A percentile compares a stretch with the other conserved stretches of the same genome.
Conservation (phyloP, 1,139 yeast genomes). For the Suhomyces coccinellae region DNA sequence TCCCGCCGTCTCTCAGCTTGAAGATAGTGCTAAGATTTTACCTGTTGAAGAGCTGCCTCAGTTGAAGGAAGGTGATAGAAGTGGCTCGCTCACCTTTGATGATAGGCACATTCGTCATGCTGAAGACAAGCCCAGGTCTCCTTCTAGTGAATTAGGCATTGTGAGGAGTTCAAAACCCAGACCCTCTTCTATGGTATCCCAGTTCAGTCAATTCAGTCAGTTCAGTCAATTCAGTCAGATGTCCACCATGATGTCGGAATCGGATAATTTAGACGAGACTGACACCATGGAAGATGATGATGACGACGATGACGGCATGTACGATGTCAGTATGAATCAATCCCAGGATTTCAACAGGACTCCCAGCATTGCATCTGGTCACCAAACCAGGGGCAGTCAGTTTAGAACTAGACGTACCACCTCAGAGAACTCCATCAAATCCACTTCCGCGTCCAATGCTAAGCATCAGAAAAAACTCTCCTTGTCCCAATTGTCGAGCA, state of each 20-base stretch:
- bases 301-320: constrained; percentile 37
- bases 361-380: neutral
- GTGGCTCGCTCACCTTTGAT: constrained; percentile 6
- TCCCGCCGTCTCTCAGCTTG: neutral
- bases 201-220: constrained; percentile 43
- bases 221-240: constrained; percentile 57
- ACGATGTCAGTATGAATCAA: constrained; percentile 33
- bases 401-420: constrained; percentile 34
- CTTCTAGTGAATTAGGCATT: constrained; percentile 6
- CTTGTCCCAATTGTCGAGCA: constrained; percentile 38
- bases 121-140: constrained; percentile 8
- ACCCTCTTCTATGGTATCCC: constrained; percentile 69
- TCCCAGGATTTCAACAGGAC: constrained; percentile 23
- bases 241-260: constrained; percentile 51
- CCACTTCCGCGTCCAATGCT: constrained; percentile 29
- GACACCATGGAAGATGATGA: constrained; percentile 48
- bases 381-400: constrained; percentile 28
- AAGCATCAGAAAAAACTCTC: constrained; percentile 30
- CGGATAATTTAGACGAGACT: constrained; percentile 45
- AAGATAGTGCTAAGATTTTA: constrained; percentile 2
- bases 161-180: constrained; percentile 37
- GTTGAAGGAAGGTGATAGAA: neutral
- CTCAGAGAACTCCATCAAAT: constrained; percentile 41
- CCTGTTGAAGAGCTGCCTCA: neutral
- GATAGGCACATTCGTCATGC: neutral